Evolutionary conservation across 495 filamentous ascomycete species (phyloP).

Genomic region (Penicillium ucsense): DNA sequence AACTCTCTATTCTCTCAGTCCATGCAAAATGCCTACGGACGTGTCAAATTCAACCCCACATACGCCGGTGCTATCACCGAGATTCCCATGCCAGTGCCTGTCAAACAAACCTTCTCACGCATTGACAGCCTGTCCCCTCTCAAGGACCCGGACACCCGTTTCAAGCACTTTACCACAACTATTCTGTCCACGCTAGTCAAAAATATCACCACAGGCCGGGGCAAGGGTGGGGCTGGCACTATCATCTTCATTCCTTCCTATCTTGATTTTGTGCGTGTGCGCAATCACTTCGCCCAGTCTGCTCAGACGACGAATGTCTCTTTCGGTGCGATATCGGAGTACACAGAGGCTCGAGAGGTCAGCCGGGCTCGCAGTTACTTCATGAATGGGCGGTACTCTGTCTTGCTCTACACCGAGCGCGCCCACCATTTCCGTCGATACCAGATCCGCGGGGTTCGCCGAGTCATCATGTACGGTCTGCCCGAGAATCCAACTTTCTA

Average conservation of each 20-base stretch:
- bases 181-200: slow-evolving; percentile 65
- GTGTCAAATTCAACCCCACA: slow-evolving; percentile 54
- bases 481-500: slow-evolving; percentile 88
- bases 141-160: slow-evolving; percentile 79
- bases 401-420: slow-evolving; percentile 85
- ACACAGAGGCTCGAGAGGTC: slow-evolving; percentile 64
- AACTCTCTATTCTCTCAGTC: slow-evolving; percentile 66
- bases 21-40: slow-evolving; percentile 73
- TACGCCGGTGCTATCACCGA: slow-evolving; percentile 59
- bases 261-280: slow-evolving; percentile 84
- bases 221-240: slow-evolving; percentile 42
- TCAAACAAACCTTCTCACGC: slow-evolving; percentile 85
- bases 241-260: slow-evolving; percentile 86
- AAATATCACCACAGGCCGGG: slow-evolving; percentile 35
- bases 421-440: slow-evolving; percentile 91
- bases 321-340: slow-evolving; percentile 83
- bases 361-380: slow-evolving; percentile 83
- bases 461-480: slow-evolving; percentile 74
- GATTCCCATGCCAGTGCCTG: slow-evolving; percentile 52
- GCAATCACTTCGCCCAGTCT: slow-evolving; percentile 81
- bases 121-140: slow-evolving; percentile 59
- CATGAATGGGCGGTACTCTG: slow-evolving; percentile 64
- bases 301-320: slow-evolving; percentile 56
- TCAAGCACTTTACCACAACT: slow-evolving; percentile 77
- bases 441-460: slow-evolving; percentile 65